A percentile compares a stretch with the other conserved stretches of the same genome.
Evolutionary conservation across 2,329 filamentous ascomycete genomes (phyloP).

Genomic region (Phyllachora maydis): DNA sequence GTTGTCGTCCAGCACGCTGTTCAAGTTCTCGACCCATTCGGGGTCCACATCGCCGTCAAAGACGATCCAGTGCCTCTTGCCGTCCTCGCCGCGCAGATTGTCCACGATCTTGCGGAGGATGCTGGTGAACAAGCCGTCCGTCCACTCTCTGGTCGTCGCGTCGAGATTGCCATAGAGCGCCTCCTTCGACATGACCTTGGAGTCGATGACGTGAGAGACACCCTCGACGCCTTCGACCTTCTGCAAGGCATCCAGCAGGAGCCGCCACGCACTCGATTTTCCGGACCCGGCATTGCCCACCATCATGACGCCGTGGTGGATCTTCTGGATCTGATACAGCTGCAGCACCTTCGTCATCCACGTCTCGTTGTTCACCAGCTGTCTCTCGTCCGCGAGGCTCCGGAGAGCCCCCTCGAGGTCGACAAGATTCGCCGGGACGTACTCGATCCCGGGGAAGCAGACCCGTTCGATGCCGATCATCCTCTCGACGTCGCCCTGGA

Average conservation of each 20-base stretch:
- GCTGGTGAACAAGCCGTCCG: slow-evolving; percentile 92
- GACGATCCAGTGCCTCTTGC: slow-evolving; percentile 96
- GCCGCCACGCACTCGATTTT: slow-evolving; percentile 89
- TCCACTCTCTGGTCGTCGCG: slow-evolving; percentile 96
- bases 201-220: slow-evolving; percentile 93
- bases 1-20: slow-evolving; percentile 98
- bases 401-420: slow-evolving; percentile 65
- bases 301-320: slow-evolving; percentile 99
- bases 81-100: slow-evolving; percentile 90
- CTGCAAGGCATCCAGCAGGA: slow-evolving; percentile 78
- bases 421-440: slow-evolving; percentile 72
- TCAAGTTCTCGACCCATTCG: slow-evolving; percentile 99
- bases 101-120: slow-evolving; percentile 97
- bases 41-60: slow-evolving; percentile 98
- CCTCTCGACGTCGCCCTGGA: slow-evolving; percentile 74
- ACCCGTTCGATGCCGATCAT: slow-evolving; percentile 68
- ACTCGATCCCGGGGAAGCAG: slow-evolving; percentile 84
- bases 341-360: slow-evolving; percentile 98
- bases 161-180: slow-evolving; percentile 89
- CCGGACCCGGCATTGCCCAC: slow-evolving; percentile 94
- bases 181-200: slow-evolving; percentile 99
- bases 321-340: slow-evolving; percentile 91
- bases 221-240: slow-evolving; percentile 82
- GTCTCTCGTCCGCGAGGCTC: slow-evolving; percentile 62
- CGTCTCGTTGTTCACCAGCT: slow-evolving; percentile 74